phyloP scores from a whole-genome alignment of 2,329 filamentous ascomycete species.

The Teratosphaeria nubilosa region DNA sequence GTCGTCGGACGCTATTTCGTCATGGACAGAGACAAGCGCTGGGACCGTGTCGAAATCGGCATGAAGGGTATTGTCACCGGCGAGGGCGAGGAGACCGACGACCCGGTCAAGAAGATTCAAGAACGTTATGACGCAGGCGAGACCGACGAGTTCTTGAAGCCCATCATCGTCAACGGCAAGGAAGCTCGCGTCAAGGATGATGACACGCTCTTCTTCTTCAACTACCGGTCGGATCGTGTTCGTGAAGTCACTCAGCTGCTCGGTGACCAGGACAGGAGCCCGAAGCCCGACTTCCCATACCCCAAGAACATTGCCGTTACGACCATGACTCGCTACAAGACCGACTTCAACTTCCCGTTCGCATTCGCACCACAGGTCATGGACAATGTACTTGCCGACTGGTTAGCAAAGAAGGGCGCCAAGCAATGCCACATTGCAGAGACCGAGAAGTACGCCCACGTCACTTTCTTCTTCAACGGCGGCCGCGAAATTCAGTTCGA shows the following conservation, averaged over 20 bases:
- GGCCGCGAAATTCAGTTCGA: slow-evolving; percentile 94
- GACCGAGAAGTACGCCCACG: slow-evolving; percentile 98
- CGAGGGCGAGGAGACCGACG: slow-evolving; percentile 74
- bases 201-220: slow-evolving; percentile 99
- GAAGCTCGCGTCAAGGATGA: slow-evolving; percentile 80
- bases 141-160: slow-evolving; percentile 96
- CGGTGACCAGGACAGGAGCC: slow-evolving; percentile 84
- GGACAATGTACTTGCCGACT: slow-evolving; percentile 97
- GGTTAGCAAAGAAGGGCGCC: slow-evolving; percentile 77
- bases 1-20: slow-evolving; percentile 94
- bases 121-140: slow-evolving; percentile 79
- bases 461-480: slow-evolving; percentile 99
- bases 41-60: slow-evolving; percentile 86
- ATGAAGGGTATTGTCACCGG: slow-evolving; percentile 78
- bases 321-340: slow-evolving; percentile 99
- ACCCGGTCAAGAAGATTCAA: slow-evolving; percentile 78
- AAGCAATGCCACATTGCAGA: slow-evolving; percentile 95
- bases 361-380: slow-evolving; percentile 93
- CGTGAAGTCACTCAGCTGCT: slow-evolving; percentile 93
- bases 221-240: slow-evolving; percentile 97
- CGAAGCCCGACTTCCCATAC: slow-evolving; percentile 82
- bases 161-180: slow-evolving; percentile 85
- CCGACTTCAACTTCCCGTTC: slow-evolving; percentile 80
- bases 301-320: slow-evolving; percentile 79
- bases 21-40: slow-evolving; percentile 99